Evolutionary conservation across 2,329 filamentous ascomycete genomes (phyloP).

Genomic region (Aspergillus sp.): DNA sequence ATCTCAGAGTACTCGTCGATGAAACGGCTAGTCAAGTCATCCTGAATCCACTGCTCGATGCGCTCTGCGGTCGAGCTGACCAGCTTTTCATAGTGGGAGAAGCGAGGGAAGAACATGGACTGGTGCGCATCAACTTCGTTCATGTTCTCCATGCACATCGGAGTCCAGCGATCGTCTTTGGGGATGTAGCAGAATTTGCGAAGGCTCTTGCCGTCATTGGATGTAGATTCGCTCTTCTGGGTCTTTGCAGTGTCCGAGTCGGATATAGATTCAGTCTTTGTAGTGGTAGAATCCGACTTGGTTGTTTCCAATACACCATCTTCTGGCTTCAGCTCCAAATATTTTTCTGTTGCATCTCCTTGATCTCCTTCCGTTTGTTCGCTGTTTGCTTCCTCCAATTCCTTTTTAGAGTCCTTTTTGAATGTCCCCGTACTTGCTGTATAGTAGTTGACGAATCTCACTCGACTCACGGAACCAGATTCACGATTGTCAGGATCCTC

Average conservation of each 20-base stretch:
- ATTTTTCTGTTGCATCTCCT: slow-evolving; percentile 1
- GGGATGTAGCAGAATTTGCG: slow-evolving; percentile 77
- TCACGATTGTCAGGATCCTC: slow-evolving; percentile 60
- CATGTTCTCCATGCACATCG: slow-evolving; percentile 7
- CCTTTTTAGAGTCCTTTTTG: slow-evolving; percentile 28
- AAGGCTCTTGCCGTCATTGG: slow-evolving; percentile 26
- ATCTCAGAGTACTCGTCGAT: no score
- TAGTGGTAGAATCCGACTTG: slow-evolving; percentile 1
- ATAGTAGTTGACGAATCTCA: slow-evolving; percentile 86
- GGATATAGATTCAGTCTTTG: slow-evolving; percentile 5
- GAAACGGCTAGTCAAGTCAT: neutral
- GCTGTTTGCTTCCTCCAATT: slow-evolving; percentile 10
- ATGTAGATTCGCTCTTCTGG: no score
- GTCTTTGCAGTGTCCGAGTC: slow-evolving; percentile 13
- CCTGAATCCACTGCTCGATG: slow-evolving; percentile 4
- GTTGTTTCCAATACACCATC: slow-evolving; percentile 1
- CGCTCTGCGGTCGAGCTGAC: slow-evolving; percentile 3
- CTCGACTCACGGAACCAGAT: slow-evolving; percentile 8
- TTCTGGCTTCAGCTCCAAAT: neutral
- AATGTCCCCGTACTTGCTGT: slow-evolving; percentile 68
- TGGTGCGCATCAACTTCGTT: slow-evolving; percentile 8
- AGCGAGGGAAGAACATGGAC: slow-evolving; percentile 7
- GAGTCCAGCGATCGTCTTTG: slow-evolving; percentile 27
- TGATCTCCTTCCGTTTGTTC: neutral
- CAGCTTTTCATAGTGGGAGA: slow-evolving; percentile 4